Conservation (phyloP, 495 filamentous ascomycete species). For the Neurospora cerealis region DNA sequence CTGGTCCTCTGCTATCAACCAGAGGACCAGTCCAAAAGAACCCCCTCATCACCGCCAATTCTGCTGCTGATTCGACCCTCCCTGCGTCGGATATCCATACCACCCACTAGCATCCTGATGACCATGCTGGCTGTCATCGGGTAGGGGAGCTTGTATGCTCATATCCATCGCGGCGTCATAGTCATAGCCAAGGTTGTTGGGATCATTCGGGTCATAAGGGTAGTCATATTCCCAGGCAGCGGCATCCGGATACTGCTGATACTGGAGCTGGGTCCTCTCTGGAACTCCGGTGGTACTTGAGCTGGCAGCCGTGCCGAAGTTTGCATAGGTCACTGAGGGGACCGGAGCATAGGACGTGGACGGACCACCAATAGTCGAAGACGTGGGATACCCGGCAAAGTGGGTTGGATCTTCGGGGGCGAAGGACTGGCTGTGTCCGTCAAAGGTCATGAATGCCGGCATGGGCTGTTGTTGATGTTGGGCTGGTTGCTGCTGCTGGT, state of each 20-base stretch:
- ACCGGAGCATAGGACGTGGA: not conserved
- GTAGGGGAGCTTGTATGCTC: not conserved
- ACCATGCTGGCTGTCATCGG: not conserved
- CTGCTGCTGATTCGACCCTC: not conserved
- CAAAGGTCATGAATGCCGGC: not conserved
- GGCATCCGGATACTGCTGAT: not conserved
- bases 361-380: not conserved
- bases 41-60: not conserved
- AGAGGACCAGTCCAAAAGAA: not conserved
- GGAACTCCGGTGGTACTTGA: not conserved
- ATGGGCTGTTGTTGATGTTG: not conserved
- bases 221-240: not conserved
- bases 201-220: not conserved
- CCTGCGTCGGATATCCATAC: not conserved
- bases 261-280: not conserved
- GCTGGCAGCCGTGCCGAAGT: not conserved
- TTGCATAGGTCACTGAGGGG: not conserved
- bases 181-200: not conserved
- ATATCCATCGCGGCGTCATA: not conserved
- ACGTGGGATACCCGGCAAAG: not conserved
- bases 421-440: conserved; percentile 3
- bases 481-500: not conserved
- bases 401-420: conserved; percentile 4
- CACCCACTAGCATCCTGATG: not conserved
- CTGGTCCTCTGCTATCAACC: not conserved